Evolutionary conservation across 768 basidiomycete genomes (phyloP).

Genomic region (Leccinum sublutescens): DNA sequence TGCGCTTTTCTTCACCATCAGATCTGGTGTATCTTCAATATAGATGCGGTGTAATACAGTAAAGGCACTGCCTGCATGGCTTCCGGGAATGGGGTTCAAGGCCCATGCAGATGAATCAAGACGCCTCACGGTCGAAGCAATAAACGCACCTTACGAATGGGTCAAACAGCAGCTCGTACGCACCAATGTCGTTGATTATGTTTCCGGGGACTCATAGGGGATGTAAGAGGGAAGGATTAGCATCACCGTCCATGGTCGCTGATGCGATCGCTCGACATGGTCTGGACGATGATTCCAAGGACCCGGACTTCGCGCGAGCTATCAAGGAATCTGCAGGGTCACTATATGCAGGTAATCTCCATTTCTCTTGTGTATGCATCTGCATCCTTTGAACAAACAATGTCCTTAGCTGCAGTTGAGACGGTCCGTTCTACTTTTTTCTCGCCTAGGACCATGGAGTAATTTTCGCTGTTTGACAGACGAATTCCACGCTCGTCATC

Average conservation of each 20-base stretch:
- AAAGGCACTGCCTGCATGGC: not conserved
- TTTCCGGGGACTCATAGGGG: not conserved
- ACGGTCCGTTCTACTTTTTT: not conserved
- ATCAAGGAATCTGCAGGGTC: constrained; percentile 2
- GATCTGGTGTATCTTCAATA: not conserved
- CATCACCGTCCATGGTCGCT: not conserved
- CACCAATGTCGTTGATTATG: not conserved
- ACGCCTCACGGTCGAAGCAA: not conserved
- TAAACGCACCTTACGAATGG: not conserved
- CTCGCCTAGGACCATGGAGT: not conserved
- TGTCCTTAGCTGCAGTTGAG: not conserved
- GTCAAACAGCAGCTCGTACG: not conserved
- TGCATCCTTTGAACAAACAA: not conserved
- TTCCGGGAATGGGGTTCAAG: not conserved
- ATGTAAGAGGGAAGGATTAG: not conserved
- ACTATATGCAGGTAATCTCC: constrained; percentile 17
- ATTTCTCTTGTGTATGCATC: not conserved
- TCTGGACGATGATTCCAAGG: not conserved
- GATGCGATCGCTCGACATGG: not conserved
- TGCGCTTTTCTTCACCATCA: not conserved
- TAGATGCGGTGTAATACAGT: not conserved
- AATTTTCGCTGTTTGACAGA: not conserved
- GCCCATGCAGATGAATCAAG: not conserved
- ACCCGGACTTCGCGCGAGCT: not conserved
- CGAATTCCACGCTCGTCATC: not conserved